Evolutionary conservation across 202 grass and related monocot species (phyloP).

Genomic region (Panicum virgatum): DNA sequence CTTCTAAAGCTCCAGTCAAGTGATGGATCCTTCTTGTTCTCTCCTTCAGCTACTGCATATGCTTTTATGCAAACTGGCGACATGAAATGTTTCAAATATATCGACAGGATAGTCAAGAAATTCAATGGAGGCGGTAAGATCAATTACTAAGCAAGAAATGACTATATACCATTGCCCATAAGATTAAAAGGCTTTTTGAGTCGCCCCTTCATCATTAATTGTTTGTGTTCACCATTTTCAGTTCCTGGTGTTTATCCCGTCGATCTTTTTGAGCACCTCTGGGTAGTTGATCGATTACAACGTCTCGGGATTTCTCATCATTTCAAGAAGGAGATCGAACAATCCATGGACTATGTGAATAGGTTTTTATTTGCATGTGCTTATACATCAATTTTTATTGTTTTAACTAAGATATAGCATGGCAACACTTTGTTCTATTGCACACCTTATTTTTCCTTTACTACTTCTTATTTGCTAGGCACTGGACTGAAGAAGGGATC

Average conservation of each 20-base stretch:
- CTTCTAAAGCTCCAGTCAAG: conserved; percentile 62
- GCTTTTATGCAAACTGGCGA: conserved; percentile 68
- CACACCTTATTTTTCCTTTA: too few species aligned
- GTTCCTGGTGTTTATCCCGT: conserved; percentile 85
- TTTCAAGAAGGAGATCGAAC: conserved; percentile 70
- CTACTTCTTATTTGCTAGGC: conserved; percentile 30
- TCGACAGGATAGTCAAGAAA: conserved; percentile 46
- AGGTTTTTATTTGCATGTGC: conserved; percentile 63
- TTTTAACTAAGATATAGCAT: too few species aligned
- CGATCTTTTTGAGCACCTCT: conserved; percentile 84
- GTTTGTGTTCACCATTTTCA: conserved; percentile 25
- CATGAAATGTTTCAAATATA: conserved; percentile 65
- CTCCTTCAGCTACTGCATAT: conserved; percentile 72
- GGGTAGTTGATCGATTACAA: conserved; percentile 72
- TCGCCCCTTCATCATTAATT: background rate
- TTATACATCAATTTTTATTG: background rate
- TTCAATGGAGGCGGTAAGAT: conserved; percentile 71
- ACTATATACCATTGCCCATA: too few species aligned
- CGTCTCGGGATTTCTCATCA: conserved; percentile 76
- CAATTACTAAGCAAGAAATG: too few species aligned
- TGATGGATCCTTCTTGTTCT: conserved; percentile 81
- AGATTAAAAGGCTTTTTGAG: too few species aligned
- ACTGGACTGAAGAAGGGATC: conserved; percentile 75
- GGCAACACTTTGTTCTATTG: too few species aligned
- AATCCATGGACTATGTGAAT: conserved; percentile 65